Base-by-base conservation (phyloP, 2,329 filamentous ascomycete genomes). In the Didymella keratinophila region DNA sequence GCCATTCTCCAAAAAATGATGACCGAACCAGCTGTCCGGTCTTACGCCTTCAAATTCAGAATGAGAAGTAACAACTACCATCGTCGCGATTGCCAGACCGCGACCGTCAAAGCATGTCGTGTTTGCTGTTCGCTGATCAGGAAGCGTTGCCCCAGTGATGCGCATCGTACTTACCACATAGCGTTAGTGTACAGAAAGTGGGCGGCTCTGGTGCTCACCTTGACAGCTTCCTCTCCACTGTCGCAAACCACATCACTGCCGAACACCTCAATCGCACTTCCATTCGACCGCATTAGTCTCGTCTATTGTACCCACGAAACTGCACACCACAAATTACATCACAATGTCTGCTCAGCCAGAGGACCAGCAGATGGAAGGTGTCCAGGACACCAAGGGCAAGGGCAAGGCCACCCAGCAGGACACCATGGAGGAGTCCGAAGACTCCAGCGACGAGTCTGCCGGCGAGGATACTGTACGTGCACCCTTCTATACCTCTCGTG, bases 391-490 rank as follows among this genome's bases (percentile, higher is more conserved):
- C 63, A 96, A 96, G 85, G 92, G 91, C 79, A 97, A 97, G 84
- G 92, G 92, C 82, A 97, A 97, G 84, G 88, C 86, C 39, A 75
- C 80, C 39, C 85, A 86, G 52, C 78, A 78, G 41, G 81, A 87
- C 66, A 87, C 90, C 68, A 80, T 86, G 72, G 90, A 92, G 86
- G 90, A 89, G 43, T 89, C 92, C 69, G 89, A 91, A 28, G 82
- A 81, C 66, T 85, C 82, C 52, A 87, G 86, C 46, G 87, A 89
- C 16, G 90, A 93, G 39, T 89, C 89, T 48, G 87, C 84, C 41
- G 84, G 83, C 20, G 85, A 84, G 55, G 81, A 81, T 21, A 79
- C 86, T 67, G 86, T 86, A 78, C 69, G 85, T 80, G 46, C 8
- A 32, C 41, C 21, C 12, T 7, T 10, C 47, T 27, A 30, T 34